These are phyloP conservation scores for Phaeosphaeriaceae sp. DNA, from an alignment of 2,329 filamentous ascomycete genomes.

Conservation along the genomic window DNA sequence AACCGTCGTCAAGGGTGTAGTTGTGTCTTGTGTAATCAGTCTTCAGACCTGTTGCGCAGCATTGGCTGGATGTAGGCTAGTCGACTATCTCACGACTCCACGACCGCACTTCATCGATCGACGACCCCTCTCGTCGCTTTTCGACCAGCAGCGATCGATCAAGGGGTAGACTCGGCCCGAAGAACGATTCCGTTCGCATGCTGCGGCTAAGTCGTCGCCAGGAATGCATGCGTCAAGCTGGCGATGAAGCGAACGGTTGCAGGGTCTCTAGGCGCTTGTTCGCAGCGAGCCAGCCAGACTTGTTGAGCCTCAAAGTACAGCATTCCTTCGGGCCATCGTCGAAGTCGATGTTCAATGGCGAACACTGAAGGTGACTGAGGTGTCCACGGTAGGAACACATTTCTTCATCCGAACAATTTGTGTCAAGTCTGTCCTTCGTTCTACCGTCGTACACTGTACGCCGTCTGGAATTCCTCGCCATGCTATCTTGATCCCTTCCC, in stretches of 20 bases:
- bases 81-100: background rate
- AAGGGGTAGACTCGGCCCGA: background rate
- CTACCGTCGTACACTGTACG: background rate
- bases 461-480: background rate
- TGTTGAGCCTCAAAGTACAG: background rate
- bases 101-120: background rate
- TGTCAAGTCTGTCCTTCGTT: background rate
- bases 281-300: background rate
- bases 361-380: background rate
- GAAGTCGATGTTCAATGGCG: background rate
- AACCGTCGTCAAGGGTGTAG: background rate
- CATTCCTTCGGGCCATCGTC: background rate
- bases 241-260: background rate
- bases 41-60: background rate
- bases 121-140: background rate
- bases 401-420: background rate
- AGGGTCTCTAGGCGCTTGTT: background rate
- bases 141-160: background rate
- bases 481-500: background rate
- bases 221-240: slow-evolving; percentile 2
- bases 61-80: background rate
- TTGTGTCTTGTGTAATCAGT: background rate
- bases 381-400: background rate
- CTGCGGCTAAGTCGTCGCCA: background rate
- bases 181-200: background rate